Base-by-base conservation (phyloP, 78 protist genomes). In the Guillardia theta region DNA sequence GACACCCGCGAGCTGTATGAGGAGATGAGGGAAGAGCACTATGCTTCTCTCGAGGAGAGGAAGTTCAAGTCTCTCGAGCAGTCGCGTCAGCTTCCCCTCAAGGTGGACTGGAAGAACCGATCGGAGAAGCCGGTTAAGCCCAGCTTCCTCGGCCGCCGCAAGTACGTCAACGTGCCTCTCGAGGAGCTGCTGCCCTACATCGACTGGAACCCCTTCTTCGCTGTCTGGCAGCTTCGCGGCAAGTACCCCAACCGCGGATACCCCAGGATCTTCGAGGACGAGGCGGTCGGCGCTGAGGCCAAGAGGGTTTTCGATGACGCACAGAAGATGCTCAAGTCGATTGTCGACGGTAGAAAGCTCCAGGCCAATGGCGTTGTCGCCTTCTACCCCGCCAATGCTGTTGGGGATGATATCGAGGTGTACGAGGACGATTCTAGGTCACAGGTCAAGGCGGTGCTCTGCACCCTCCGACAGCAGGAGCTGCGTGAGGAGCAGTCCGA, bases 231-330 rank as follows among this genome's bases (percentile, higher is more conserved):
- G 88, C 88, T 41, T 36, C 88, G 88, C 88, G 48, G 48, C 88
- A 36, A 36, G 88, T 98, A 97, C 95, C 99, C 99, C 36, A 99
- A 98, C 95, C 96, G 99, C 36, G 96, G 97, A 64, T 99, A 99
- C 95, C 99, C 99, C 62, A 96, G 97, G 95, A 96, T 98, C 78
- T 99, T 98, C 96, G 94, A 99, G 88, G 99, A 98, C 80, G 96
- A 53, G 62, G 44, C 95, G 5, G 99, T 70, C 9, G 99, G 99
- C 58, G 88, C 30, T 15, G 99, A 97, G 88, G 99, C 99, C 30
- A 92, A 96, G 95, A 93, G 95, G 76, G 90, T 98, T 39, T 98
- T 97, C 94, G 97, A 96, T 43, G 99, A 97, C 39, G 99, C 99
- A 27, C 97, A 96, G 96, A 83, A 54, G 15, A 90, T 96, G 96